A percentile compares a stretch with the other conserved stretches of the same genome.
These are phyloP conservation scores for Aspergillus terreus DNA, from an alignment of 2,329 filamentous ascomycete genomes.

Conservation along the genomic window DNA sequence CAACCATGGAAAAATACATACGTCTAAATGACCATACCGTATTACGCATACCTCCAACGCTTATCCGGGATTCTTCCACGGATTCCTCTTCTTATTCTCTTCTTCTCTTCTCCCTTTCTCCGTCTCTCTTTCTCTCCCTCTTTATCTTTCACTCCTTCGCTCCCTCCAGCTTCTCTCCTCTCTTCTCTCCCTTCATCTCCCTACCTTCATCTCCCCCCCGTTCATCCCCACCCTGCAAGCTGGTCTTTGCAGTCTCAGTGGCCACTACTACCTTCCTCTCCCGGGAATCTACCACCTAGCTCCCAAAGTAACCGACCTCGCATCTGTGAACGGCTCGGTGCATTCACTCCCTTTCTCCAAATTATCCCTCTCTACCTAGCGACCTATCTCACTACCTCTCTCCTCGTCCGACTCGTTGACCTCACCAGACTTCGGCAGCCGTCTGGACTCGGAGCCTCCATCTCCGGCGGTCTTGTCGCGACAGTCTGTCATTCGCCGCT, in stretches of 20 bases:
- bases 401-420: background rate
- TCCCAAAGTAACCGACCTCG: too few species aligned
- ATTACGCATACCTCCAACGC: background rate
- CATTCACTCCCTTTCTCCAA: too few species aligned
- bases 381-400: background rate
- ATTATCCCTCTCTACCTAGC: constrained; percentile 1
- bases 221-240: constrained; percentile 14
- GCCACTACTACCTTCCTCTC: background rate
- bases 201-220: background rate
- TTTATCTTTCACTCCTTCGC: background rate
- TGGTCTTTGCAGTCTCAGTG: constrained; percentile 18
- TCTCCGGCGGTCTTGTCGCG: too few species aligned
- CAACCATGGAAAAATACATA: too few species aligned
- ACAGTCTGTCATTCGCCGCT: constrained; percentile 7
- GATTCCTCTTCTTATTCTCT: constrained; percentile 3
- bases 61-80: background rate
- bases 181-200: background rate
- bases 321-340: too few species aligned
- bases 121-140: background rate
- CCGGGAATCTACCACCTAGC: background rate
- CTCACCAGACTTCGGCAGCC: too few species aligned
- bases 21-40: background rate
- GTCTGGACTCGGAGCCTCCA: too few species aligned
- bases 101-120: background rate
- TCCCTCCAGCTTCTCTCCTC: background rate